Percentiles rank a stretch among this genome's conserved stretches.
Evolutionary conservation across 306 rosid genomes (phyloP).

Genomic region (Trichosanthes truncata): DNA sequence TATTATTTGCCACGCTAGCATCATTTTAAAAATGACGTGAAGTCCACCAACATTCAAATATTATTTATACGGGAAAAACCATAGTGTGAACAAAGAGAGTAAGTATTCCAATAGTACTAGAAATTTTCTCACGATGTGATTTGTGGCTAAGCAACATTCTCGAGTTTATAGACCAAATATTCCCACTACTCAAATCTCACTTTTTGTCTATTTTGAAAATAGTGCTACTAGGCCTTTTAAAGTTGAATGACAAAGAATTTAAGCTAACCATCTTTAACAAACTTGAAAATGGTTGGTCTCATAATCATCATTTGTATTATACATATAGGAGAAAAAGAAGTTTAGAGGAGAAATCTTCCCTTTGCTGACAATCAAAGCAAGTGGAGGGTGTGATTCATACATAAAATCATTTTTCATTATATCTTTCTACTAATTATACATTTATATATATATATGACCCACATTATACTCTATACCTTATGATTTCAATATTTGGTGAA

Average conservation of each 20-base stretch:
- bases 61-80: too few species aligned
- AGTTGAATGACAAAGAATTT: neutral
- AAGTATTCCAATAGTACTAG: too few species aligned
- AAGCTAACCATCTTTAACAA: neutral
- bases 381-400: neutral
- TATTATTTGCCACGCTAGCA: too few species aligned
- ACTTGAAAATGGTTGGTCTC: neutral
- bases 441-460: neutral
- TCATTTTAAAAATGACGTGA: too few species aligned
- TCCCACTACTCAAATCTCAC: neutral
- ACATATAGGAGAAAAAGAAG: neutral
- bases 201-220: neutral
- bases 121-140: too few species aligned
- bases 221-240: neutral
- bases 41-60: too few species aligned
- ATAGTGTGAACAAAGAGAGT: too few species aligned
- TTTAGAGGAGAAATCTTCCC: neutral
- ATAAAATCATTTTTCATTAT: slow-evolving; percentile 9
- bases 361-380: slow-evolving; percentile 12
- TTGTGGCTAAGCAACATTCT: too few species aligned
- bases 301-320: neutral
- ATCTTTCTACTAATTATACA: neutral
- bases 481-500: slow-evolving; percentile 12
- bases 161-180: too few species aligned
- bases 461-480: slow-evolving; percentile 9